These are phyloP conservation scores for Triticum turgidum DNA, from an alignment of 176 grass and related monocot genomes.

Conservation along the genomic window DNA sequence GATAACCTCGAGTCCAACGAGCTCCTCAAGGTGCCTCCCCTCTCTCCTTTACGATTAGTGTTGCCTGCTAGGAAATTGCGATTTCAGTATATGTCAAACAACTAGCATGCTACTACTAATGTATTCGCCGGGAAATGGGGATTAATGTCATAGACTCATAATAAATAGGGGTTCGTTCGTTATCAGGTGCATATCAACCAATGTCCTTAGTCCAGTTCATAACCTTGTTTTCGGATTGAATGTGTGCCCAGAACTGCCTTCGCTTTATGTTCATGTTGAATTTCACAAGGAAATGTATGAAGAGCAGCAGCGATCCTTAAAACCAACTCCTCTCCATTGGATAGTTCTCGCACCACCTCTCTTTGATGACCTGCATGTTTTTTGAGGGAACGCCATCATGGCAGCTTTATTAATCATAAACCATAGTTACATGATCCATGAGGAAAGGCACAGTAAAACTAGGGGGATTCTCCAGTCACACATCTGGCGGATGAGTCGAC, in stretches of 20 bases:
- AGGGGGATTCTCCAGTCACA: too few species aligned
- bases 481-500: too few species aligned
- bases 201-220: not conserved
- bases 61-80: not conserved
- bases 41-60: not conserved
- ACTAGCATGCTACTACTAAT: not conserved
- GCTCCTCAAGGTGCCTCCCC: slow-evolving; percentile 72
- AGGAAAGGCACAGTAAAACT: too few species aligned
- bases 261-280: not conserved
- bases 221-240: not conserved
- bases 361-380: not conserved
- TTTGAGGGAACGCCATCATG: too few species aligned
- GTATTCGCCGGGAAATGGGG: not conserved
- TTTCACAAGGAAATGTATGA: not conserved
- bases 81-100: not conserved
- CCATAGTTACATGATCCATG: too few species aligned
- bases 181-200: not conserved
- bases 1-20: slow-evolving; percentile 90
- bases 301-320: not conserved
- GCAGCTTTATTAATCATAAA: too few species aligned
- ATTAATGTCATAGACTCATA: not conserved
- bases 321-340: not conserved
- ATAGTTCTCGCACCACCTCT: not conserved
- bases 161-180: not conserved
- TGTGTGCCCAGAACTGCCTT: not conserved